Percentiles rank a stretch among this genome's conserved stretches.
Conservation (phyloP, 495 filamentous ascomycete species). For the Tuber magnatum region DNA sequence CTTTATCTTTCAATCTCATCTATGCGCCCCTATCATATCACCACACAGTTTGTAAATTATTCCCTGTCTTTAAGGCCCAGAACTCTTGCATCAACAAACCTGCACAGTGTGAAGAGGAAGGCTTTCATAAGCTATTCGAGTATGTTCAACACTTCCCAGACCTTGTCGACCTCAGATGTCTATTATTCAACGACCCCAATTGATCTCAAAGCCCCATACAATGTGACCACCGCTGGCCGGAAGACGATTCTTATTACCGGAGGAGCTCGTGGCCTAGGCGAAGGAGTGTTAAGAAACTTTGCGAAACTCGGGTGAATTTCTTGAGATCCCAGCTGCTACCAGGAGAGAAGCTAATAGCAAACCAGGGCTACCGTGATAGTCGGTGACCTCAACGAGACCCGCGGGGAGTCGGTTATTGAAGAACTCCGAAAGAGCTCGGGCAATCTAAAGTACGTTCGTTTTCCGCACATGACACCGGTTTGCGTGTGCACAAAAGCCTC, state of each 20-base stretch:
- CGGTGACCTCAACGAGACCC: conserved; percentile 45
- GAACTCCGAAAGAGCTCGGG: conserved; percentile 35
- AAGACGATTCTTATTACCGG: conserved; percentile 51
- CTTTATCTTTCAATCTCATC: background rate
- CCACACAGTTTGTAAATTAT: background rate
- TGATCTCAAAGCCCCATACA: conserved; percentile 19
- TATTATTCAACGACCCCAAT: conserved; percentile 25
- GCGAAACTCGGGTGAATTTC: conserved; percentile 39
- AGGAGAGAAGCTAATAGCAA: conserved; percentile 4
- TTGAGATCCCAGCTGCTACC: background rate
- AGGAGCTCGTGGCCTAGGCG: conserved; percentile 48
- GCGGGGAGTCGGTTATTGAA: conserved; percentile 42
- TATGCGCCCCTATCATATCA: background rate
- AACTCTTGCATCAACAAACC: background rate
- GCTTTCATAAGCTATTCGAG: conserved; percentile 4
- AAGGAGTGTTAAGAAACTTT: conserved; percentile 45
- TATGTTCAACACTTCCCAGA: background rate
- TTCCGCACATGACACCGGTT: background rate
- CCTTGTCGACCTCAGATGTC: conserved; percentile 16
- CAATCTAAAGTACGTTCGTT: conserved; percentile 31
- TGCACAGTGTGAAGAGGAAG: background rate
- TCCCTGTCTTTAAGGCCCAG: background rate
- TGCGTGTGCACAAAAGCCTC: background rate
- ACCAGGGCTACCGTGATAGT: conserved; percentile 47
- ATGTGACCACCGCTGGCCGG: conserved; percentile 20